phyloP scores from a whole-genome alignment of 768 basidiomycete species.

The Postia placenta region DNA sequence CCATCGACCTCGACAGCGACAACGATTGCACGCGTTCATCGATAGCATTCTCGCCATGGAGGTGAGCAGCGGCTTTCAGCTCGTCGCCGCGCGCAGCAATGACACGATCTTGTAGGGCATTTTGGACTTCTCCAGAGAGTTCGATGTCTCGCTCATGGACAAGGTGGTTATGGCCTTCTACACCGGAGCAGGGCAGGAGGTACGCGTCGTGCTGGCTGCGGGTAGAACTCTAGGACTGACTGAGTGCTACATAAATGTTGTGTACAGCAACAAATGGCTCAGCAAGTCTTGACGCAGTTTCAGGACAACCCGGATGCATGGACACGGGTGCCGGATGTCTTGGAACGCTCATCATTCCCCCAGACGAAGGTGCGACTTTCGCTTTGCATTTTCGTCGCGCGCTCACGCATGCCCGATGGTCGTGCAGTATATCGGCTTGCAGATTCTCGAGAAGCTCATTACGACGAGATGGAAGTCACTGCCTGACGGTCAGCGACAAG shows the following conservation, averaged over 20 bases:
- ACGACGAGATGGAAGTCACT: constrained; percentile 93
- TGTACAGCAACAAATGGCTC: constrained; percentile 87
- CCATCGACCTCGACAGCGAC: constrained; percentile 19
- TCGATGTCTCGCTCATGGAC: constrained; percentile 91
- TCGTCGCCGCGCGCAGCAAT: too few relatives aligned
- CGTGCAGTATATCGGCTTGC: constrained; percentile 86
- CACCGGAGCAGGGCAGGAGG: constrained; percentile 79
- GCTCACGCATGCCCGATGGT: neutral
- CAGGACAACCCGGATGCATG: constrained; percentile 96
- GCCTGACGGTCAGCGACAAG: constrained; percentile 90
- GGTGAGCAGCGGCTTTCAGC: too few relatives aligned
- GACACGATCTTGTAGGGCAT: constrained; percentile 50
- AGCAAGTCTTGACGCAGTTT: constrained; percentile 90
- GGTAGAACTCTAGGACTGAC: neutral
- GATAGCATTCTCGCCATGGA: constrained; percentile 30
- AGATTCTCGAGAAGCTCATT: constrained; percentile 95
- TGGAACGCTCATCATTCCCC: constrained; percentile 77
- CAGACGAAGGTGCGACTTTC: constrained; percentile 70
- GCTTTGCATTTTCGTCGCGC: neutral
- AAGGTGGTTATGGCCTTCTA: constrained; percentile 92
- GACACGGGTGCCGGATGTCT: constrained; percentile 93
- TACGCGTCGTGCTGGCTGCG: constrained; percentile 29
- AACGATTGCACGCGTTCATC: constrained; percentile 14
- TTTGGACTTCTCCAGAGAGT: constrained; percentile 90
- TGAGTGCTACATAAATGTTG: neutral